A percentile compares a stretch with the other conserved stretches of the same genome.
Evolutionary conservation across 2,329 filamentous ascomycete species (phyloP).

Genomic region (Calycina marina): DNA sequence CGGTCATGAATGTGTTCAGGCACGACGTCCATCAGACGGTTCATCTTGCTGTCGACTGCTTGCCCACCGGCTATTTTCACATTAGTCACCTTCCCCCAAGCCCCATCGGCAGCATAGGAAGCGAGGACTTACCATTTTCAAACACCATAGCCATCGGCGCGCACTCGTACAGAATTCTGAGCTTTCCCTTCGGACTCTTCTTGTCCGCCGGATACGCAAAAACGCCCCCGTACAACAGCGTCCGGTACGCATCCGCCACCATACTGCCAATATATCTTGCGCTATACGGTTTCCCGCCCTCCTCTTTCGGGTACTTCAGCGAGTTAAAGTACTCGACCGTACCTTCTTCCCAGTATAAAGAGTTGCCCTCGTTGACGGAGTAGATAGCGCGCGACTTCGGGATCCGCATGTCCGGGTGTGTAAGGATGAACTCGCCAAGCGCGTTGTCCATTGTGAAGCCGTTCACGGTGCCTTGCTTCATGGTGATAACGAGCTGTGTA

Average conservation of each 20-base stretch:
- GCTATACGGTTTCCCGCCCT: conserved; percentile 77
- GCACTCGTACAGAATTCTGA: conserved; percentile 94
- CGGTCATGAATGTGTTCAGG: conserved; percentile 91
- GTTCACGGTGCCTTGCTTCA: conserved; percentile 84
- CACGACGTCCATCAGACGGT: conserved; percentile 74
- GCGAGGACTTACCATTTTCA: conserved; percentile 65
- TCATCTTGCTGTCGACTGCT: conserved; percentile 83
- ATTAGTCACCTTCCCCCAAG: conserved; percentile 17
- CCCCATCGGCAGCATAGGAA: not conserved
- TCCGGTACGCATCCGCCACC: conserved; percentile 97
- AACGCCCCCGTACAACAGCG: conserved; percentile 85
- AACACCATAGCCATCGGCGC: conserved; percentile 98
- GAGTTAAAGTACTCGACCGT: conserved; percentile 81
- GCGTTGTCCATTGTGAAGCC: conserved; percentile 96
- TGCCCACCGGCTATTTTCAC: conserved; percentile 62
- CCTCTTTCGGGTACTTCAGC: conserved; percentile 61
- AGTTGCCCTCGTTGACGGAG: conserved; percentile 98
- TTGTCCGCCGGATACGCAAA: conserved; percentile 97
- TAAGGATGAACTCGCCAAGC: conserved; percentile 96
- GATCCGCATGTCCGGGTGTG: conserved; percentile 86
- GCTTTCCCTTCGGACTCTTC: conserved; percentile 97
- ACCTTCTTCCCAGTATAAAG: conserved; percentile 82
- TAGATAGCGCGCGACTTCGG: conserved; percentile 76
- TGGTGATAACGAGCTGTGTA: conserved; percentile 90
- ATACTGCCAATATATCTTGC: conserved; percentile 93